These are phyloP conservation scores for Lentinula boryana DNA, from an alignment of 768 basidiomycete species.

Conservation along the genomic window DNA sequence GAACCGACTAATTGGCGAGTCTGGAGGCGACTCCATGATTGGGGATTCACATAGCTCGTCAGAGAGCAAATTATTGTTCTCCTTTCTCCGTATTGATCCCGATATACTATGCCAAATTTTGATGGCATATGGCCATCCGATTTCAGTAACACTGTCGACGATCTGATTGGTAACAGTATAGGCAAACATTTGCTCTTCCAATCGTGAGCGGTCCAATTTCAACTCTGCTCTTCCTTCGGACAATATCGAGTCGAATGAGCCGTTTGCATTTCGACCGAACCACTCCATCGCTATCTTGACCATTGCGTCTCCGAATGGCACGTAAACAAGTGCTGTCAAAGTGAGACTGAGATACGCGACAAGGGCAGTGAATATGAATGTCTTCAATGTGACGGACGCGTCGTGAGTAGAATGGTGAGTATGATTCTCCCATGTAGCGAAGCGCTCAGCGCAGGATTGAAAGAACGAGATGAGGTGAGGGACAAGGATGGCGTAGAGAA, in stretches of 20 bases:
- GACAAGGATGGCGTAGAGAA: conserved; percentile 75
- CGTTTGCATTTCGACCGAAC: conserved; percentile 35
- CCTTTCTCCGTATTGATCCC: not conserved
- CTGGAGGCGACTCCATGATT: not conserved
- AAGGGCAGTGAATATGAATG: conserved; percentile 82
- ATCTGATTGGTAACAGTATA: conserved; percentile 87
- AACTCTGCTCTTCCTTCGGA: conserved; percentile 22
- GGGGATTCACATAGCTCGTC: not conserved
- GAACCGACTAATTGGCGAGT: not conserved
- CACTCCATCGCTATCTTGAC: conserved; percentile 30
- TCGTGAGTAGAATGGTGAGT: conserved; percentile 70
- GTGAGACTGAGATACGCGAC: conserved; percentile 90
- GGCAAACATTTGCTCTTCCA: conserved; percentile 92
- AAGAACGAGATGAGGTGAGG: conserved; percentile 76
- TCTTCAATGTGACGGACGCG: conserved; percentile 81
- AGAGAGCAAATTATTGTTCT: not conserved
- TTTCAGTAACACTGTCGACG: conserved; percentile 69
- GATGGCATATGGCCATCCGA: conserved; percentile 70
- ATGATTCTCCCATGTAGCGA: conserved; percentile 93
- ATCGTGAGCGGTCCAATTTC: conserved; percentile 42
- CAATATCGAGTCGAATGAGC: conserved; percentile 37
- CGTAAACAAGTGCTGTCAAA: conserved; percentile 93
- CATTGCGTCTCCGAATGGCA: conserved; percentile 88
- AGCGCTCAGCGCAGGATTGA: conserved; percentile 54
- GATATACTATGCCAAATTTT: not conserved